A percentile compares a stretch with the other conserved stretches of the same genome.
phyloP scores from a whole-genome alignment of 108 stramenopile genomes.

The Poteriospumella lacustris region DNA sequence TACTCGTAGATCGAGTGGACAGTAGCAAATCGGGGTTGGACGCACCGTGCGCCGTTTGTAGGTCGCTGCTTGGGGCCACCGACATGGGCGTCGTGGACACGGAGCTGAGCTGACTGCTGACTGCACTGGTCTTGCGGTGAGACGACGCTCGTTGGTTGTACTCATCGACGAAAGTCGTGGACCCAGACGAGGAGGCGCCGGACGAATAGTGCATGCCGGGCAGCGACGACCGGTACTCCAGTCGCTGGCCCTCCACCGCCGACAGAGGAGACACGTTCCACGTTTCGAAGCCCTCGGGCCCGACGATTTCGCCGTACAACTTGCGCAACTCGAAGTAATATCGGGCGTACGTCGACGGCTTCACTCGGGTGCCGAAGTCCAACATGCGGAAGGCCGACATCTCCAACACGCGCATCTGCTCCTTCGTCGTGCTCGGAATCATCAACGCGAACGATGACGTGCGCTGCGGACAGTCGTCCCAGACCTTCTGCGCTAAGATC shows the following conservation, averaged over 20 bases:
- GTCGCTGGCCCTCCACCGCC: not conserved
- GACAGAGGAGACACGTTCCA: not conserved
- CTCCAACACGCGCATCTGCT: conserved; percentile 33
- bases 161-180: no score
- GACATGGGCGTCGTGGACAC: no score
- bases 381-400: conserved; percentile 31
- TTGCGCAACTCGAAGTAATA: conserved; percentile 45
- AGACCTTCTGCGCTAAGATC: conserved; percentile 41
- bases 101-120: no score
- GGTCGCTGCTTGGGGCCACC: no score
- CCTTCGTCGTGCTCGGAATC: not conserved
- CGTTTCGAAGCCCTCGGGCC: not conserved
- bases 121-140: no score
- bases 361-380: conserved; percentile 30
- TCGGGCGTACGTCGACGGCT: conserved; percentile 30
- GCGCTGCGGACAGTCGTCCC: conserved; percentile 35
- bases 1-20: no score
- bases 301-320: conserved; percentile 23
- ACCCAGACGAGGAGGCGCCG: no score
- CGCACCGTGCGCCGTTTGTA: no score
- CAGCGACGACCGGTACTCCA: not conserved
- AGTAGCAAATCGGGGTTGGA: no score
- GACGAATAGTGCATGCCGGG: no score
- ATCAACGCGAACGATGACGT: conserved; percentile 17
- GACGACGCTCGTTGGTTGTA: no score